phyloP scores from a whole-genome alignment of 805 yeast genomes.

The Barnettozyma pratensis region DNA sequence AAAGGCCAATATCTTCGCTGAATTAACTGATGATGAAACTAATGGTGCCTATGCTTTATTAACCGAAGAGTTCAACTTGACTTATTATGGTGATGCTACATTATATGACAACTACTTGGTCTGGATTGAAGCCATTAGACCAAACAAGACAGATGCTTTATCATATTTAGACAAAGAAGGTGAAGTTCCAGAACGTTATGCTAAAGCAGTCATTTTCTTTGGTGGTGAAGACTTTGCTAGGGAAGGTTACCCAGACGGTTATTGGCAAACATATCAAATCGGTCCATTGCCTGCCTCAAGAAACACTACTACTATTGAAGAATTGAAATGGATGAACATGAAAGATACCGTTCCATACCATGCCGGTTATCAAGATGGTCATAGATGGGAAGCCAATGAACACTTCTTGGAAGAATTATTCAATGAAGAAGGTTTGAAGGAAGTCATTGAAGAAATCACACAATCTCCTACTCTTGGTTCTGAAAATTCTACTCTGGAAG shows the following conservation, averaged over 20 bases:
- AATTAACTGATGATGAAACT: slow-evolving; percentile 20
- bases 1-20: slow-evolving; percentile 22
- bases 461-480: slow-evolving; percentile 13
- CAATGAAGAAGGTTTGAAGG: slow-evolving; percentile 5
- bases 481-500: slow-evolving; percentile 19
- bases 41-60: slow-evolving; percentile 13
- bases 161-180: slow-evolving; percentile 19
- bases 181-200: slow-evolving; percentile 19
- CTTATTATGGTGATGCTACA: slow-evolving; percentile 16
- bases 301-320: slow-evolving; percentile 10
- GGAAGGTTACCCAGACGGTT: slow-evolving; percentile 20
- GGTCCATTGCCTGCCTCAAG: slow-evolving; percentile 19
- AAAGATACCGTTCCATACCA: slow-evolving; percentile 17
- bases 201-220: slow-evolving; percentile 20
- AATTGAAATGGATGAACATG: slow-evolving; percentile 16
- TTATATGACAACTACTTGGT: slow-evolving; percentile 20
- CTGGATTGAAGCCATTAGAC: slow-evolving; percentile 23
- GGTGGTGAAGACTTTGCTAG: slow-evolving; percentile 21
- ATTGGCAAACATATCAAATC: slow-evolving; percentile 22
- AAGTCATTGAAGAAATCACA: slow-evolving; percentile 16
- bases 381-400: slow-evolving; percentile 11
- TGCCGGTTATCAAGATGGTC: slow-evolving; percentile 18
- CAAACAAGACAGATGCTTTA: slow-evolving; percentile 26
- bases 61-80: slow-evolving; percentile 15
- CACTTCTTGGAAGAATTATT: slow-evolving; percentile 10